Conservation (phyloP, 352 stramenopile species). For the Detonula confervacea region DNA sequence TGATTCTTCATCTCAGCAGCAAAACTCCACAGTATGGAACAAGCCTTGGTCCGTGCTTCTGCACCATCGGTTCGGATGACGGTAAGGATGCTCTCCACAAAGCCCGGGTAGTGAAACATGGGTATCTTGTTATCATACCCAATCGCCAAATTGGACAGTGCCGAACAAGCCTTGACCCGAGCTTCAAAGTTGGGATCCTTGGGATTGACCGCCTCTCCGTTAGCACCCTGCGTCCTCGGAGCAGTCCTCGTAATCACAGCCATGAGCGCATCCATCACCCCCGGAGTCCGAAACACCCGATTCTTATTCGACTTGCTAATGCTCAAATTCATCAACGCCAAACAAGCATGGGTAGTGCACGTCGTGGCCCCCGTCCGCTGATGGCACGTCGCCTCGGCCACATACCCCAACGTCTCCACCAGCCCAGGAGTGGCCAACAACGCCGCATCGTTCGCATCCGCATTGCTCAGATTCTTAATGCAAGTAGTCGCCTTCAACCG, state of each 20-base stretch:
- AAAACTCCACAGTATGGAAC: constrained; percentile 86
- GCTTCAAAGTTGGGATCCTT: constrained; percentile 78
- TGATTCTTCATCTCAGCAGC: constrained; percentile 87
- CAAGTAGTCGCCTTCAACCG: constrained; percentile 84
- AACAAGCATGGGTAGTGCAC: constrained; percentile 82
- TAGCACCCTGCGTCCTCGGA: constrained; percentile 1
- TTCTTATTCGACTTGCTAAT: constrained; percentile 86
- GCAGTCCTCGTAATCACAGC: constrained; percentile 77
- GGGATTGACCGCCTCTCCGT: constrained; percentile 4
- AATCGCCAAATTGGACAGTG: constrained; percentile 85
- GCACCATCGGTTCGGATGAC: constrained; percentile 82
- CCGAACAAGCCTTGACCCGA: constrained; percentile 83
- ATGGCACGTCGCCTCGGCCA: constrained; percentile 73
- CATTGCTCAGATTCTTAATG: constrained; percentile 86
- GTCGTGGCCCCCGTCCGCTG: constrained; percentile 68
- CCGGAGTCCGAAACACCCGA: constrained; percentile 79
- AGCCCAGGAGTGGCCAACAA: constrained; percentile 76
- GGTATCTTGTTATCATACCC: constrained; percentile 87
- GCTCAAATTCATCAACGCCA: constrained; percentile 84
- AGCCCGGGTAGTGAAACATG: constrained; percentile 86
- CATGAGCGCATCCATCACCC: constrained; percentile 86
- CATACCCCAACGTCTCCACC: constrained; percentile 75
- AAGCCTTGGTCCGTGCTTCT: constrained; percentile 83
- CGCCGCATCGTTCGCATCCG: constrained; percentile 82
- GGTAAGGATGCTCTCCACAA: constrained; percentile 84